Evolutionary conservation across 2,329 filamentous ascomycete species (phyloP).

Genomic region (Pseudogymnoascus sp.): DNA sequence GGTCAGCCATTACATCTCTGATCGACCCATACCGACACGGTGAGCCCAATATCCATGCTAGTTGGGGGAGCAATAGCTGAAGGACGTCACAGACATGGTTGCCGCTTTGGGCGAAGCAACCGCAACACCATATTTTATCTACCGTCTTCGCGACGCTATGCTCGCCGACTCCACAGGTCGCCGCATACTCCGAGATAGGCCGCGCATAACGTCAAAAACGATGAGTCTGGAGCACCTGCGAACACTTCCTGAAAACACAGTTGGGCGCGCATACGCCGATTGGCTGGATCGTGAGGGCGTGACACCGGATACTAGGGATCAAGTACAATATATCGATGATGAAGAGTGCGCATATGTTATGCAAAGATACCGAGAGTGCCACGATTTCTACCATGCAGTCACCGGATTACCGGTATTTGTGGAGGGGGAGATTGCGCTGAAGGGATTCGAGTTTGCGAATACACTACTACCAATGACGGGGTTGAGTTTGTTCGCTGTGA

Average conservation of each 20-base stretch:
- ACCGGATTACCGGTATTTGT: slow-evolving; percentile 83
- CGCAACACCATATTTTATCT: slow-evolving; percentile 89
- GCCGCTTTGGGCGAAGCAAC: slow-evolving; percentile 92
- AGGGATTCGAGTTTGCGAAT: slow-evolving; percentile 95
- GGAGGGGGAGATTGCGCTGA: slow-evolving; percentile 96
- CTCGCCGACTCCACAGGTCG: slow-evolving; percentile 75
- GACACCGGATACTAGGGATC: slow-evolving; percentile 76
- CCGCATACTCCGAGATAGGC: slow-evolving; percentile 82
- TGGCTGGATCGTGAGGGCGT: slow-evolving; percentile 97
- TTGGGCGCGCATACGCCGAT: slow-evolving; percentile 74
- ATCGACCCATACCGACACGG: slow-evolving; percentile 68
- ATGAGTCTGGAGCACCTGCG: slow-evolving; percentile 63
- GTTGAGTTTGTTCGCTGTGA: slow-evolving; percentile 66
- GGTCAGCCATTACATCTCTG: slow-evolving; percentile 56
- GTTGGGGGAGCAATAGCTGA: slow-evolving; percentile 8
- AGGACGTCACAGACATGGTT: slow-evolving; percentile 64
- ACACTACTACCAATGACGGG: slow-evolving; percentile 94
- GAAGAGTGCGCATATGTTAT: slow-evolving; percentile 96
- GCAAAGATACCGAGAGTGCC: slow-evolving; percentile 94
- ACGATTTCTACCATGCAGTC: slow-evolving; percentile 95
- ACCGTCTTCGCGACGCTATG: slow-evolving; percentile 87
- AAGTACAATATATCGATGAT: slow-evolving; percentile 86
- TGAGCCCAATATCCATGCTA: neutral
- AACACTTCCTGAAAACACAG: slow-evolving; percentile 60
- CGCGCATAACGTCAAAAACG: slow-evolving; percentile 72